Percentiles rank a stretch among this genome's conserved stretches.
These are phyloP conservation scores for Zasmidium angulare DNA, from an alignment of 2,329 filamentous ascomycete species.

Conservation along the genomic window DNA sequence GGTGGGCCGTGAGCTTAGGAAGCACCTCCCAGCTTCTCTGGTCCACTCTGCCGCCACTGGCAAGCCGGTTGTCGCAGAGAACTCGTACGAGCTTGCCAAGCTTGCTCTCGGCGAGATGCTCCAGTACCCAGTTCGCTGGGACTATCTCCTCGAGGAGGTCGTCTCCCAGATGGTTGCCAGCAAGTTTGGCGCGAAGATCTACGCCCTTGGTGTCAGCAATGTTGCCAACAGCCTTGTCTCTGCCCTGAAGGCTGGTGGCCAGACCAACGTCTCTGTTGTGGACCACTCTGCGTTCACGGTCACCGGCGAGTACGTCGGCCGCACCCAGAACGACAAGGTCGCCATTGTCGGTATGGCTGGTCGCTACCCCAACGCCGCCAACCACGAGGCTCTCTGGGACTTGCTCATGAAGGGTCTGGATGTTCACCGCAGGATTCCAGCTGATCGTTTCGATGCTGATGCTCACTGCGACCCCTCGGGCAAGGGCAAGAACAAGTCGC, in stretches of 20 bases:
- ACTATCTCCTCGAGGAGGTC: slow-evolving; percentile 48
- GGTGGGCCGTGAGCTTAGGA: slow-evolving; percentile 42
- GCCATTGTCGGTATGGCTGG: slow-evolving; percentile 84
- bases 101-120: slow-evolving; percentile 47
- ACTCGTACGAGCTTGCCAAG: slow-evolving; percentile 47
- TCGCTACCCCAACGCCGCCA: slow-evolving; percentile 71
- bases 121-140: slow-evolving; percentile 50
- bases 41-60: slow-evolving; percentile 50
- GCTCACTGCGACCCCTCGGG: slow-evolving; percentile 70
- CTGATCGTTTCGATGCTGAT: slow-evolving; percentile 71
- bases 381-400: slow-evolving; percentile 72
- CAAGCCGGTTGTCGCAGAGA: slow-evolving; percentile 46
- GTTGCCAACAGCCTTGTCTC: slow-evolving; percentile 57
- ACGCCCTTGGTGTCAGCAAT: slow-evolving; percentile 53
- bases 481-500: slow-evolving; percentile 72
- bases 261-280: slow-evolving; percentile 42
- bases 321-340: slow-evolving; percentile 65
- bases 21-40: slow-evolving; percentile 43
- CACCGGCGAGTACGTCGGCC: slow-evolving; percentile 38
- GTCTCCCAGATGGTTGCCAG: slow-evolving; percentile 48
- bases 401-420: slow-evolving; percentile 72
- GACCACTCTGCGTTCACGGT: slow-evolving; percentile 48
- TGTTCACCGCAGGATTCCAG: slow-evolving; percentile 66
- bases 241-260: slow-evolving; percentile 53
- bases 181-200: slow-evolving; percentile 45